Conservation (phyloP, 2,329 filamentous ascomycete species). For the Pyrenochaeta sp. region DNA sequence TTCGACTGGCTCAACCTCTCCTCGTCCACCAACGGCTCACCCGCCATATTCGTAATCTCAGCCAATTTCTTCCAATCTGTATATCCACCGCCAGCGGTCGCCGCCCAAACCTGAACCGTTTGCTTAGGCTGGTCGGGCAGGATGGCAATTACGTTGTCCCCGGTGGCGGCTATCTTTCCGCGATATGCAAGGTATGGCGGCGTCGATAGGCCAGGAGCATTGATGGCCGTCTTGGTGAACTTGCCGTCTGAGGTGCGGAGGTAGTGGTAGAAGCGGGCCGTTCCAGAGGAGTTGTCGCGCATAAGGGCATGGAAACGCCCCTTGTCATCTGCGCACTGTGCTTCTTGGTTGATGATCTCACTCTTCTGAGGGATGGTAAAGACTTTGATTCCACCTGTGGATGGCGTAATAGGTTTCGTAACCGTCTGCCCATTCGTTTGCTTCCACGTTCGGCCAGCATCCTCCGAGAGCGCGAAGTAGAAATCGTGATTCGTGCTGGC, state of each 20-base stretch:
- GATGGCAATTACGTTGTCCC: conserved; percentile 39
- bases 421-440: conserved; percentile 49
- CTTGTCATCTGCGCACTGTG: conserved; percentile 55
- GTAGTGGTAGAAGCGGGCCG: conserved; percentile 42
- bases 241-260: conserved; percentile 34
- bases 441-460: conserved; percentile 54
- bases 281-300: conserved; percentile 49
- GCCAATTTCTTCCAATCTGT: conserved; percentile 40
- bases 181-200: conserved; percentile 43
- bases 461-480: conserved; percentile 58
- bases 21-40: conserved; percentile 43
- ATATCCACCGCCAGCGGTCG: conserved; percentile 36
- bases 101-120: conserved; percentile 36
- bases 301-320: conserved; percentile 61
- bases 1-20: conserved; percentile 30
- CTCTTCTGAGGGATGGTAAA: conserved; percentile 56
- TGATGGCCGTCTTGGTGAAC: conserved; percentile 43
- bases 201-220: conserved; percentile 33
- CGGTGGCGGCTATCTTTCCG: conserved; percentile 38
- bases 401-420: conserved; percentile 52
- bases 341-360: conserved; percentile 61
- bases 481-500: conserved; percentile 60
- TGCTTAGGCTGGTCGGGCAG: conserved; percentile 40
- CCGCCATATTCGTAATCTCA: conserved; percentile 38
- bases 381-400: conserved; percentile 52